Evolutionary conservation across 2,329 filamentous ascomycete species (phyloP).

Genomic region (Metarhizium guizhouense): DNA sequence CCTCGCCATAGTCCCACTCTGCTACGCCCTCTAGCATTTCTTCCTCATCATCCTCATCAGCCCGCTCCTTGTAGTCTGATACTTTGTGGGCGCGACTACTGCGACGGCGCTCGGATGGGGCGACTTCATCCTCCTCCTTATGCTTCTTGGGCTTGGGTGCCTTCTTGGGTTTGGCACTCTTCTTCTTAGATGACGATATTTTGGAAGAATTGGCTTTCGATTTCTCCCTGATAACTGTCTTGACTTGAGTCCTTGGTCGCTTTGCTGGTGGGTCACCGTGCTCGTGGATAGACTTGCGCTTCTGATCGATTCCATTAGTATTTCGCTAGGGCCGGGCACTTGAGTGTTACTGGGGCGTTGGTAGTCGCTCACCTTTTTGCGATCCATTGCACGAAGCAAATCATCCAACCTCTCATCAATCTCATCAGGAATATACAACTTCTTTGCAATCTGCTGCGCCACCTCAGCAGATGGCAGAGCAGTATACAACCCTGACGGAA

Average conservation of each 20-base stretch:
- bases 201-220: conserved; percentile 26
- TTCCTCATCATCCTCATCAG: conserved; percentile 49
- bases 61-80: conserved; percentile 46
- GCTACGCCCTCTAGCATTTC: conserved; percentile 54
- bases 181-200: conserved; percentile 23
- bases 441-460: conserved; percentile 79
- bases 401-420: conserved; percentile 69
- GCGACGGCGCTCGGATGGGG: conserved; percentile 41
- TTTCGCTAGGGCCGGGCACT: not conserved
- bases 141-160: conserved; percentile 24
- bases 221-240: conserved; percentile 28
- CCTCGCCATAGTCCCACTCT: conserved; percentile 45
- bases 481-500: conserved; percentile 72
- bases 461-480: conserved; percentile 66
- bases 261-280: conserved; percentile 34
- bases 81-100: conserved; percentile 42
- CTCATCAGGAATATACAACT: conserved; percentile 71
- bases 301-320: conserved; percentile 29
- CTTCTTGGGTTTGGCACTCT: conserved; percentile 15
- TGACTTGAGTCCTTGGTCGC: conserved; percentile 26
- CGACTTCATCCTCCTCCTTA: conserved; percentile 15
- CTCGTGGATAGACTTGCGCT: conserved; percentile 47
- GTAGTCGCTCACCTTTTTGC: conserved; percentile 49
- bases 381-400: conserved; percentile 54
- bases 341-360: not conserved